Evolutionary conservation across 805 yeast species (phyloP).

Genomic region (Blastobotrys chiropterorum): DNA sequence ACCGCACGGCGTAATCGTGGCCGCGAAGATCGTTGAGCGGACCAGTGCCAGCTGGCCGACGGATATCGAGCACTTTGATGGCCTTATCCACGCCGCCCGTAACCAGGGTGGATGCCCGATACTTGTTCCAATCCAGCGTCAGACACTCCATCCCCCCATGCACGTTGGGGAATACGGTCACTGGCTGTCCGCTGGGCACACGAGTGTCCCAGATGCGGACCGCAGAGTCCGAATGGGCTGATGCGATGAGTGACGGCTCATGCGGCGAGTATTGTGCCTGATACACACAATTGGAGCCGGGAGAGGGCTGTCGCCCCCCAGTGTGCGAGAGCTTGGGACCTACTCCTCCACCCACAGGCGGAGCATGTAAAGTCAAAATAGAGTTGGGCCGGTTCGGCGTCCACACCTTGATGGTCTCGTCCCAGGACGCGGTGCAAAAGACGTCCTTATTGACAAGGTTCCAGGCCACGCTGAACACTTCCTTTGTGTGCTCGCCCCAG

Average conservation of each 20-base stretch:
- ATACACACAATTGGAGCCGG: slow-evolving; percentile 54
- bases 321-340: slow-evolving; percentile 14
- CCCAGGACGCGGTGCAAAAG: slow-evolving; percentile 86
- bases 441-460: slow-evolving; percentile 58
- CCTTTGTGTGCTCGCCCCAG: slow-evolving; percentile 63
- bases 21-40: slow-evolving; percentile 76
- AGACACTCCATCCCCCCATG: slow-evolving; percentile 79
- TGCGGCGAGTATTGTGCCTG: slow-evolving; percentile 81
- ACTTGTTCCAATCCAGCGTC: slow-evolving; percentile 86
- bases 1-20: slow-evolving; percentile 83
- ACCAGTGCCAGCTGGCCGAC: slow-evolving; percentile 48
- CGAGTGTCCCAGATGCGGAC: slow-evolving; percentile 81
- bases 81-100: slow-evolving; percentile 89
- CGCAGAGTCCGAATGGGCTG: slow-evolving; percentile 69
- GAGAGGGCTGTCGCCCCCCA: slow-evolving; percentile 14
- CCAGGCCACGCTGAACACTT: slow-evolving; percentile 72
- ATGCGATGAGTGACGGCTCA: slow-evolving; percentile 59
- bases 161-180: slow-evolving; percentile 46
- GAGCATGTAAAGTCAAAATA: slow-evolving; percentile 13
- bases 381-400: slow-evolving; percentile 19
- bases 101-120: slow-evolving; percentile 70
- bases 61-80: slow-evolving; percentile 79
- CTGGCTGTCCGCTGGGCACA: slow-evolving; percentile 6
- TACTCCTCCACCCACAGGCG: slow-evolving; percentile 7
- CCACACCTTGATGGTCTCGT: slow-evolving; percentile 67